Base-by-base conservation (phyloP, 192 early-diverging fungal genomes). In the Coemansia sp. region DNA sequence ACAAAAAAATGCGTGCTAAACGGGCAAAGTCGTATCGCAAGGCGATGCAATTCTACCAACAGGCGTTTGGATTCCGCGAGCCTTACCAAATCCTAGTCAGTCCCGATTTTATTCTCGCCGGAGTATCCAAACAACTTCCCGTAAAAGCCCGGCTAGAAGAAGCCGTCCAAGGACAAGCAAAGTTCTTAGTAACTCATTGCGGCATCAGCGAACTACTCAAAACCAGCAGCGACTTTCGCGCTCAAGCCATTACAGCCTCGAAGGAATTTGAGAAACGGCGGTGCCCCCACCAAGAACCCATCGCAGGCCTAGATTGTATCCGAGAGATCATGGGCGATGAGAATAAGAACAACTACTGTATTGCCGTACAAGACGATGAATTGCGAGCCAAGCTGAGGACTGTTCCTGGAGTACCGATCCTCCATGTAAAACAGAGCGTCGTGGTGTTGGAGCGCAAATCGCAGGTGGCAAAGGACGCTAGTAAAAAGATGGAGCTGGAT, bases 71-170 rank as follows among this genome's bases (percentile, higher is more conserved):
- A 1, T 97, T 98, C 78, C 85, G 93, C 65, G 90, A 91, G 65
- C 97, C 97, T n/a, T 98, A 92, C 85, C 97, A 97, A 76, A 77
- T 97, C 13, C 65, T 88, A 88, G 91, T 97, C 13, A 92, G 95
- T 67, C 91, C 91, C 7, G 91, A 92, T 74, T 97, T 98, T 76
- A 80, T 94, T 20, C 79, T 91, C 42, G 87, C 89, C 20, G 90
- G 87, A 11, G 74, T 88, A 52, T 76, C 85, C 38, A 87, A 90
- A 52, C 86, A 90, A 38, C 76, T 92, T 27, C 84, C 93, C 66
- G 72, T 94, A 36, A 74, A 85, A 41, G 86, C 89, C 38, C 70
- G 84, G 10, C 78, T 98, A 16, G 86, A 88, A 3, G 86, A 85
- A 52, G 84, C 91, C 3, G 75, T 97, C 42, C 86, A 78, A 16